These are phyloP conservation scores for Drechslerella dactyloides DNA, from an alignment of 2,329 filamentous ascomycete species.

Conservation along the genomic window DNA sequence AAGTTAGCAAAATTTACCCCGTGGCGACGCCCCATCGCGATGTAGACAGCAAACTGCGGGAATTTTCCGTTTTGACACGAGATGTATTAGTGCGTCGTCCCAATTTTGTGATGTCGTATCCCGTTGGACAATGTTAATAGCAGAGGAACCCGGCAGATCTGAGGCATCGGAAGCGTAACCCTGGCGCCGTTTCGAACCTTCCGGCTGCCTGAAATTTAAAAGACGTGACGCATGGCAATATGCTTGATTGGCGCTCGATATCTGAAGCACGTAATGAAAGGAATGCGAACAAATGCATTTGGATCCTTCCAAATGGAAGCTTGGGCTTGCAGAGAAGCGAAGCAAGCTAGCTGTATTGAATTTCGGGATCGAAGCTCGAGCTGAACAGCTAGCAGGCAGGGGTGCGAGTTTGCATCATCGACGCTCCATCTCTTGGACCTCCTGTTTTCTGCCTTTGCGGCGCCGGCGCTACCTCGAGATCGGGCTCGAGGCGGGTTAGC, in stretches of 20 bases:
- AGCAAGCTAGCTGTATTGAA: constrained; percentile 2
- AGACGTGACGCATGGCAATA: neutral
- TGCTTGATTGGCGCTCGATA: constrained; percentile 10
- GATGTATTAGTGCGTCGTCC: constrained; percentile 16
- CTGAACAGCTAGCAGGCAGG: constrained; percentile 6
- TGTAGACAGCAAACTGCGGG: constrained; percentile 22
- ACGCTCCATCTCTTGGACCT: constrained; percentile 34
- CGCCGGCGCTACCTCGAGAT: constrained; percentile 19
- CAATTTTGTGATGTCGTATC: constrained; percentile 10
- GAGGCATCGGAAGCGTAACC: constrained; percentile 40
- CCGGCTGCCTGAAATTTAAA: constrained; percentile 4
- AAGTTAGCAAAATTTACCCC: neutral
- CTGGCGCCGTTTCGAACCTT: constrained; percentile 27
- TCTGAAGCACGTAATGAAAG: constrained; percentile 29
- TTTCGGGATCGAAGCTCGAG: constrained; percentile 22
- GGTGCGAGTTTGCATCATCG: constrained; percentile 1
- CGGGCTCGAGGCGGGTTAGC: constrained; percentile 18
- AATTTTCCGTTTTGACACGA: constrained; percentile 25
- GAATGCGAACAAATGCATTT: neutral
- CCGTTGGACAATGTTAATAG: constrained; percentile 23
- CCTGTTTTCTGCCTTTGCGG: constrained; percentile 34
- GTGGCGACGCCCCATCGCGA: neutral
- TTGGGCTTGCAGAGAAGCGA: constrained; percentile 1
- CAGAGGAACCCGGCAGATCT: constrained; percentile 25
- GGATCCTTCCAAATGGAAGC: neutral